A percentile compares a stretch with the other conserved stretches of the same genome.
phyloP scores from a whole-genome alignment of 1,284 basidiomycete genomes.

The Sutorius eximius region DNA sequence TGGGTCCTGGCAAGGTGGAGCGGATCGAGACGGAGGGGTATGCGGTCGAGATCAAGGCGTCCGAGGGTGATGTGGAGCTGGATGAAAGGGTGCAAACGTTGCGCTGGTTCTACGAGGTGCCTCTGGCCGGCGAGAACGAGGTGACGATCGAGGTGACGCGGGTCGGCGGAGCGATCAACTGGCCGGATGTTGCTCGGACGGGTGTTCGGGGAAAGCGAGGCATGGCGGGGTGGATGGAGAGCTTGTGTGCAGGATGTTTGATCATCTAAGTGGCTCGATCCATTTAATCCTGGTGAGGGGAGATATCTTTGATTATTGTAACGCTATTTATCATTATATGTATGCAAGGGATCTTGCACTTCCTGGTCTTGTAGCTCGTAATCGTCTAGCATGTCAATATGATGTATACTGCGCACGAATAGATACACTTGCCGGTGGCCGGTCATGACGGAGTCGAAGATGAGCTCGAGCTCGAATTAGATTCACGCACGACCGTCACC shows the following conservation, averaged over 20 bases:
- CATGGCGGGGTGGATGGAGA: constrained; percentile 11
- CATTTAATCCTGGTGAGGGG: not conserved
- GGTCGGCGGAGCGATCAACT: constrained; percentile 59
- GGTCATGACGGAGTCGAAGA: constrained; percentile 12
- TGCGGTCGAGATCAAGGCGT: constrained; percentile 52
- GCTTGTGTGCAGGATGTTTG: constrained; percentile 20
- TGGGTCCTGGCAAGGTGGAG: constrained; percentile 3
- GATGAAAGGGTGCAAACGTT: constrained; percentile 68
- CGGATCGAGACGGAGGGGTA: constrained; percentile 31
- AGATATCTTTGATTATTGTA: constrained; percentile 11
- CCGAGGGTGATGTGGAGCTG: constrained; percentile 62
- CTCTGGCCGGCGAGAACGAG: constrained; percentile 47
- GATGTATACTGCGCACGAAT: not conserved
- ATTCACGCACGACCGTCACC: constrained; percentile 34
- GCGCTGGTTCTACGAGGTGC: constrained; percentile 84
- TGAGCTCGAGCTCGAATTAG: not conserved
- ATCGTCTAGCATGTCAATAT: constrained; percentile 2
- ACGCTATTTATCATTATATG: not conserved
- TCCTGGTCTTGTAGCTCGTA: constrained; percentile 1
- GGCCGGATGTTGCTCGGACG: not conserved
- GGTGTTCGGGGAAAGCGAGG: not conserved
- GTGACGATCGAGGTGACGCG: constrained; percentile 69
- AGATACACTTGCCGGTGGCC: not conserved
- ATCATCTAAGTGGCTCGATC: constrained; percentile 25
- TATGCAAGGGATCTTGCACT: not conserved